Conservation (phyloP, 2,329 filamentous ascomycete species). For the Cladosporium halotolerans region DNA sequence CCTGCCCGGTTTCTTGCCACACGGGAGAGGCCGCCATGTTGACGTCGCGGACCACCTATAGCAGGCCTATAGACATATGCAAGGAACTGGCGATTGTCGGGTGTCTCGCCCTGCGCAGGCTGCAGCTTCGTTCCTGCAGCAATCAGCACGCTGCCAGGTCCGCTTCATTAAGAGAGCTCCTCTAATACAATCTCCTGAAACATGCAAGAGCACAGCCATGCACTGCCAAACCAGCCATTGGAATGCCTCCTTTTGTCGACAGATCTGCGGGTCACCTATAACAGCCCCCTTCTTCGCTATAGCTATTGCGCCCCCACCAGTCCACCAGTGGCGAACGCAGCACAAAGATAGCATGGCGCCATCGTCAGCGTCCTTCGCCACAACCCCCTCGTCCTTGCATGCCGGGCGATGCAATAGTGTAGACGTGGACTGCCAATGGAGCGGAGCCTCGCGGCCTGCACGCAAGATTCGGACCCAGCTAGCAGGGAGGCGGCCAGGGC, state of each 20-base stretch:
- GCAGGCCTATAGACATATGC: no score
- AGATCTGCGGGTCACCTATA: constrained; percentile 7
- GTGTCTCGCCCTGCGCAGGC: neutral
- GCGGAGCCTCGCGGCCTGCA: no score
- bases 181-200: neutral
- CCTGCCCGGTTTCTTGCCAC: no score
- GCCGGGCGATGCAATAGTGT: no score
- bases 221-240: neutral
- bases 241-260: neutral
- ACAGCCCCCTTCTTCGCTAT: neutral
- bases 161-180: neutral
- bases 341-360: no score
- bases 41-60: no score
- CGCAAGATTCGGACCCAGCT: neutral
- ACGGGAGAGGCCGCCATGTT: no score
- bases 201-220: constrained; percentile 9
- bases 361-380: no score
- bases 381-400: no score
- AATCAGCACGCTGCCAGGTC: constrained; percentile 3
- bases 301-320: neutral
- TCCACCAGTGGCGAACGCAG: neutral
- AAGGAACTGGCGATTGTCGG: no score
- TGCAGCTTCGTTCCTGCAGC: constrained; percentile 11
- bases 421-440: no score
- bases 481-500: no score